These are phyloP conservation scores for Trametes hirsuta DNA, from an alignment of 1,284 basidiomycete species.

Conservation along the genomic window DNA sequence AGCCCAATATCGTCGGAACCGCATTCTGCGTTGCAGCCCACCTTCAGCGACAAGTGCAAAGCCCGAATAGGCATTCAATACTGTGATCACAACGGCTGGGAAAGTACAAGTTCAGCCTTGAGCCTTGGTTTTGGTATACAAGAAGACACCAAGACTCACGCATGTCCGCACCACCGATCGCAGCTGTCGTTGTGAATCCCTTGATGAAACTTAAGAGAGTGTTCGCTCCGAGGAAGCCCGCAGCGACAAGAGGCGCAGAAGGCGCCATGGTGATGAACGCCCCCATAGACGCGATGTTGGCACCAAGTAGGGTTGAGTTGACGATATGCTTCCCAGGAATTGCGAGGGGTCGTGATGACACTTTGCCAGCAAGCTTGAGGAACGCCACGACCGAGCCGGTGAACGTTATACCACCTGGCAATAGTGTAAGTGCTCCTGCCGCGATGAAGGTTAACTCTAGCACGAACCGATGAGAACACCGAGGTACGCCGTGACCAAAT, in stretches of 20 bases:
- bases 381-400: slow-evolving; percentile 89
- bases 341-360: slow-evolving; percentile 71
- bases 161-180: slow-evolving; percentile 90
- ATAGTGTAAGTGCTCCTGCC: background rate
- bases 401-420: slow-evolving; percentile 69
- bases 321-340: slow-evolving; percentile 79
- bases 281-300: slow-evolving; percentile 72
- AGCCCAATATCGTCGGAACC: background rate
- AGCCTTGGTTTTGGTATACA: background rate
- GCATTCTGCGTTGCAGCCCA: slow-evolving; percentile 19
- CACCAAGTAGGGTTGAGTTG: slow-evolving; percentile 68
- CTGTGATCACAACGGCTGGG: slow-evolving; percentile 83
- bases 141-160: slow-evolving; percentile 52
- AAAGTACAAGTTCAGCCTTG: background rate
- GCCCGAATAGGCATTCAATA: slow-evolving; percentile 87
- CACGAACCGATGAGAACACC: slow-evolving; percentile 77
- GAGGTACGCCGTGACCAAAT: slow-evolving; percentile 81
- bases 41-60: slow-evolving; percentile 92
- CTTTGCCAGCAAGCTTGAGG: slow-evolving; percentile 80
- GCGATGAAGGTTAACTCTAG: slow-evolving; percentile 16
- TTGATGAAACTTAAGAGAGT: slow-evolving; percentile 79
- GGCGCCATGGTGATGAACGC: slow-evolving; percentile 76
- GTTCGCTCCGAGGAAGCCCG: slow-evolving; percentile 74
- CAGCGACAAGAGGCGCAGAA: slow-evolving; percentile 70
- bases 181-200: slow-evolving; percentile 83